Percentiles rank a stretch among this genome's conserved stretches.
These are phyloP conservation scores for Neostapfia colusana DNA, from an alignment of 176 grass and related monocot genomes.

Conservation along the genomic window DNA sequence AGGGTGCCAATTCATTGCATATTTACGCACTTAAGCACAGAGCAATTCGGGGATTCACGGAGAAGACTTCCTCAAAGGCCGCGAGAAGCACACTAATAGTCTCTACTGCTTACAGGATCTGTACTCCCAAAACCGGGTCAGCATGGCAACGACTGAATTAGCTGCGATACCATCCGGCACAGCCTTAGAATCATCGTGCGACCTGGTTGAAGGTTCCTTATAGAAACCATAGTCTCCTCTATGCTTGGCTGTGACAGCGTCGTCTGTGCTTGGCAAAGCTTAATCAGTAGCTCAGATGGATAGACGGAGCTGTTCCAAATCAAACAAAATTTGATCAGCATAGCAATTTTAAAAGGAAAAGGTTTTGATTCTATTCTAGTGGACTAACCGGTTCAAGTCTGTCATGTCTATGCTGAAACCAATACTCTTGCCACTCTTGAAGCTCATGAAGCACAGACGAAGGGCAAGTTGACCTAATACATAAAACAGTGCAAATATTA, in stretches of 20 bases:
- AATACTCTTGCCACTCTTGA: conserved; percentile 57
- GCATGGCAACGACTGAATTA: conserved; percentile 28
- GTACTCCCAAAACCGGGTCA: conserved; percentile 12
- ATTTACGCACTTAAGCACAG: neutral
- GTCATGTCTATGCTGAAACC: conserved; percentile 65
- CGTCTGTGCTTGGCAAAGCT: conserved; percentile 40
- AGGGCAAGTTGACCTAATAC: conserved; percentile 60
- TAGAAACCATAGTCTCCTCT: conserved; percentile 39
- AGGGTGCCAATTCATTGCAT: neutral
- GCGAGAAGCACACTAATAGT: no score
- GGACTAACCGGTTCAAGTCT: conserved; percentile 68
- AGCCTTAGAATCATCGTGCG: conserved; percentile 56
- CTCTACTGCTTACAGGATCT: neutral
- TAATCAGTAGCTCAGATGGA: conserved; percentile 63
- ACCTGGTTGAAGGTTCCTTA: conserved; percentile 55
- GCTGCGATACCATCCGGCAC: conserved; percentile 53
- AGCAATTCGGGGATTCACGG: neutral
- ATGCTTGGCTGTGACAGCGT: conserved; percentile 45
- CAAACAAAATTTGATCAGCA: conserved; percentile 16
- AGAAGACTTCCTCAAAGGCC: neutral
- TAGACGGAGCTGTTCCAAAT: conserved; percentile 65
- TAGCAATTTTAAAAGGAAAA: neutral
- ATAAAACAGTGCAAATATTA: conserved; percentile 40
- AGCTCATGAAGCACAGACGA: conserved; percentile 60
- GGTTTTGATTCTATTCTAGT: conserved; percentile 17